Evolutionary conservation across 352 stramenopile genomes (phyloP).

Genomic region (Blastocystis sp.): DNA sequence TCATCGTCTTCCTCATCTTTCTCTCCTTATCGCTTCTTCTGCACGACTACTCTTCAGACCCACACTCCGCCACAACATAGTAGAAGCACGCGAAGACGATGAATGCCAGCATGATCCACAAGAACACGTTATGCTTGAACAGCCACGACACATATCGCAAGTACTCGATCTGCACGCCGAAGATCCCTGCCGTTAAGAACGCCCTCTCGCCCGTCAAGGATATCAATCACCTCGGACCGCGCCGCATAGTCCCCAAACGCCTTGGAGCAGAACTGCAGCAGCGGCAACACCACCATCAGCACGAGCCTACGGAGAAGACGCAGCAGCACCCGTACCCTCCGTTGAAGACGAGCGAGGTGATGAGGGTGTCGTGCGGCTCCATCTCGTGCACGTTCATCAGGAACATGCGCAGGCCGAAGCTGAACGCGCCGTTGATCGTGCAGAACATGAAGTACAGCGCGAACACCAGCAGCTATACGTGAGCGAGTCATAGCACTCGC

Average conservation of each 20-base stretch:
- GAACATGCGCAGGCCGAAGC: slow-evolving; percentile 62
- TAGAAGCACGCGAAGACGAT: slow-evolving; percentile 65
- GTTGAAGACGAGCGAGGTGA: slow-evolving; percentile 70
- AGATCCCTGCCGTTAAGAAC: slow-evolving; percentile 56
- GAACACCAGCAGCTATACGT: slow-evolving; percentile 54
- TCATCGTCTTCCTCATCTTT: slow-evolving; percentile 67
- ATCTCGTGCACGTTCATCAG: slow-evolving; percentile 62
- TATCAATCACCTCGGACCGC: slow-evolving; percentile 63
- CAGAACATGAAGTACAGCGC: slow-evolving; percentile 70
- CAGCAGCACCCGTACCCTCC: slow-evolving; percentile 18
- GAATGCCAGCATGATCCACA: slow-evolving; percentile 67
- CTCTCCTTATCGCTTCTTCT: slow-evolving; percentile 68
- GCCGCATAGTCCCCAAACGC: slow-evolving; percentile 65
- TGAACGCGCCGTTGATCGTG: slow-evolving; percentile 66
- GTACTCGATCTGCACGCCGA: slow-evolving; percentile 69
- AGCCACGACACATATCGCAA: slow-evolving; percentile 54
- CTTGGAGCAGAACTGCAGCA: slow-evolving; percentile 66
- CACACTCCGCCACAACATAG: neutral
- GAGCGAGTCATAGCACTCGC: neutral
- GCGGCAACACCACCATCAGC: slow-evolving; percentile 45
- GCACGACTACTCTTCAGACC: slow-evolving; percentile 41
- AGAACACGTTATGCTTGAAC: slow-evolving; percentile 67
- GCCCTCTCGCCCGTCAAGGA: slow-evolving; percentile 6
- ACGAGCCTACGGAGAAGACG: slow-evolving; percentile 8
- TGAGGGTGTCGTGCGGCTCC: slow-evolving; percentile 68